phyloP scores from a whole-genome alignment of 2,329 filamentous ascomycete genomes.

The Aureobasidium sp. region DNA sequence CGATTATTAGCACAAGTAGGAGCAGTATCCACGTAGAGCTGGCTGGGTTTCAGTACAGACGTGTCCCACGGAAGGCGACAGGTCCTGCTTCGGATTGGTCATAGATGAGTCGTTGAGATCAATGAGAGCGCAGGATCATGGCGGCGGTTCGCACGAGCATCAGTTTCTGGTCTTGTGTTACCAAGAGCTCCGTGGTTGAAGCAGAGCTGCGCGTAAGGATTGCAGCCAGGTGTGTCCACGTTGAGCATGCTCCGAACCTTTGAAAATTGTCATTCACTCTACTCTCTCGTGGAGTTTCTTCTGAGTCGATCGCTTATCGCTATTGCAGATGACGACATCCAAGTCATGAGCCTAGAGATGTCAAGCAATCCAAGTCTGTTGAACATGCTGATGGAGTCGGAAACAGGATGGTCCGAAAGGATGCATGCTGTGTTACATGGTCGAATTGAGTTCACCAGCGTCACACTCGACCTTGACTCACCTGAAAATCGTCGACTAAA shows the following conservation, averaged over 20 bases:
- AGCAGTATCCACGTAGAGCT: neutral
- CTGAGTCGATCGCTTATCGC: neutral
- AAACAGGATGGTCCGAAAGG: neutral
- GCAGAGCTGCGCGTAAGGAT: neutral
- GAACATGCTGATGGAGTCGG: neutral
- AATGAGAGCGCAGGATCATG: too few species aligned
- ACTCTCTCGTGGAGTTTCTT: too few species aligned
- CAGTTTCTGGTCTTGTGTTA: neutral
- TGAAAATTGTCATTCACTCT: neutral
- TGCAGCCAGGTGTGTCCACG: too few species aligned
- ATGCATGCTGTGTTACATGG: neutral
- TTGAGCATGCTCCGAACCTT: neutral
- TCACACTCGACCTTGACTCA: neutral
- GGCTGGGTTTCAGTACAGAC: neutral
- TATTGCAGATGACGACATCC: too few species aligned
- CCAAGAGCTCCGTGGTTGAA: neutral
- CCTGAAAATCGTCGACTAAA: neutral
- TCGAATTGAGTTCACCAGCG: neutral
- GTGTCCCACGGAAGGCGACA: neutral
- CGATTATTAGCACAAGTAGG: neutral
- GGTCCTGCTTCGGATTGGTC: neutral
- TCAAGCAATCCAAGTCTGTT: neutral
- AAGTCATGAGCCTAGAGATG: neutral
- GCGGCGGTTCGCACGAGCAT: neutral
- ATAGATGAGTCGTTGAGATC: neutral